Conservation (phyloP, 2,329 filamentous ascomycete genomes). For the Periconia sp. region DNA sequence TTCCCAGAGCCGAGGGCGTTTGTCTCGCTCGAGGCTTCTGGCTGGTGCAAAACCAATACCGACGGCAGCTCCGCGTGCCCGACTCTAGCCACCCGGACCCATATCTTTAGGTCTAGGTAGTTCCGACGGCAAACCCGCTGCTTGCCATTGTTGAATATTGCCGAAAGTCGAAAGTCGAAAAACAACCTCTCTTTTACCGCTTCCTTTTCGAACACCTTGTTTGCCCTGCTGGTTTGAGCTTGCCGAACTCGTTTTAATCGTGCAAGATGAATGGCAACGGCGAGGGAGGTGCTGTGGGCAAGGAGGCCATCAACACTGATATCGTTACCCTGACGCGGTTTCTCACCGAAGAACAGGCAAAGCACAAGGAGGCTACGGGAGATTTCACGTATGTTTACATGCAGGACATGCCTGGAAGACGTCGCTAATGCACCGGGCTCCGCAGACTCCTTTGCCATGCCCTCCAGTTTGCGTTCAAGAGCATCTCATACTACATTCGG, state of each 20-base stretch:
- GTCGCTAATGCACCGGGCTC: constrained; percentile 7
- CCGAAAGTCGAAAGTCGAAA: too few relatives aligned
- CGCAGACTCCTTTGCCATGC: constrained; percentile 90
- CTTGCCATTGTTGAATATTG: too few relatives aligned
- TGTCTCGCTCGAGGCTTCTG: too few relatives aligned
- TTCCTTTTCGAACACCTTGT: too few relatives aligned
- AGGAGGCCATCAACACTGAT: constrained; percentile 90
- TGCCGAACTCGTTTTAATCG: constrained; percentile 2
- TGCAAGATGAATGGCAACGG: constrained; percentile 48
- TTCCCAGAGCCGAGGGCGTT: constrained; percentile 39
- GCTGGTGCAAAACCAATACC: constrained; percentile 41
- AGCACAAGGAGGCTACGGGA: constrained; percentile 92
- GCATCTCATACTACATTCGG: constrained; percentile 98
- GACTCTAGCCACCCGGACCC: constrained; percentile 46
- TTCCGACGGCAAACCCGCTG: constrained; percentile 20
- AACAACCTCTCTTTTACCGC: too few relatives aligned
- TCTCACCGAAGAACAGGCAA: constrained; percentile 93
- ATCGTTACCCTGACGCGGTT: constrained; percentile 95
- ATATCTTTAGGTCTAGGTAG: constrained; percentile 35
- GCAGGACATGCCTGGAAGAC: background rate
- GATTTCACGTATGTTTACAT: constrained; percentile 84
- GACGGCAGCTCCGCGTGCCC: constrained; percentile 42
- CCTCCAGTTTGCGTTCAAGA: constrained; percentile 99
- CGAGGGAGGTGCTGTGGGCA: constrained; percentile 58
- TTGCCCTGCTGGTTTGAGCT: background rate